These are phyloP conservation scores for Aspergillus ellipticus DNA, from an alignment of 495 filamentous ascomycete genomes.

Conservation along the genomic window DNA sequence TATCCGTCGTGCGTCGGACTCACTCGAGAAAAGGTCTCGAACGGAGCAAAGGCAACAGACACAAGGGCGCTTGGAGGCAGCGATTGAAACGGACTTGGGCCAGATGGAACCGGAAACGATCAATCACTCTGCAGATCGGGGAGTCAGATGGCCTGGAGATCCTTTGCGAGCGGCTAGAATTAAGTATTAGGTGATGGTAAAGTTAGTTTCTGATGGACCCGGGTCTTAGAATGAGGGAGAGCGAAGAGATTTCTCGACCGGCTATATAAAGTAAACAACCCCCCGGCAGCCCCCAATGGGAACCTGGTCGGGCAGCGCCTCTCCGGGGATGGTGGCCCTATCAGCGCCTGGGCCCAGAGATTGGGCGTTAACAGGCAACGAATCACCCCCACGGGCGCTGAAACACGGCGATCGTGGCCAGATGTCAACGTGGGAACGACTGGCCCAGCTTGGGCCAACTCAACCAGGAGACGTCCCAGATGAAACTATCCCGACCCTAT, in stretches of 20 bases:
- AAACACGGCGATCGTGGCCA: slow-evolving; percentile 19
- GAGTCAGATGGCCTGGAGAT: neutral
- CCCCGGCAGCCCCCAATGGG: slow-evolving; percentile 12
- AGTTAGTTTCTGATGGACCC: slow-evolving; percentile 15
- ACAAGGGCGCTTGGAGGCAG: slow-evolving; percentile 1
- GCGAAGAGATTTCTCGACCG: slow-evolving; percentile 7
- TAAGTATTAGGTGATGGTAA: slow-evolving; percentile 14
- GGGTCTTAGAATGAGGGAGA: slow-evolving; percentile 11
- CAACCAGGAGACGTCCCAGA: slow-evolving; percentile 11
- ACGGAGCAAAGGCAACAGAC: slow-evolving; percentile 1
- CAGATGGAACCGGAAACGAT: slow-evolving; percentile 6
- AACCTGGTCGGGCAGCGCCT: slow-evolving; percentile 25
- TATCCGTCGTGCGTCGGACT: slow-evolving; percentile 13
- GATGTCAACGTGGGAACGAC: slow-evolving; percentile 13
- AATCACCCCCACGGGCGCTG: slow-evolving; percentile 17
- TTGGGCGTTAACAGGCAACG: slow-evolving; percentile 25
- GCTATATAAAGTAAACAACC: slow-evolving; percentile 16
- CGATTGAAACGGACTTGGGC: neutral
- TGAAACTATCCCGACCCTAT: slow-evolving; percentile 10
- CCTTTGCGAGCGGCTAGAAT: slow-evolving; percentile 5
- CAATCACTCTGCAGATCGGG: slow-evolving; percentile 3
- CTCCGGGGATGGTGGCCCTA: slow-evolving; percentile 18
- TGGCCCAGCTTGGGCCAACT: slow-evolving; percentile 13
- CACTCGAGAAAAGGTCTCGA: slow-evolving; percentile 19
- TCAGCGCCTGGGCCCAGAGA: slow-evolving; percentile 16